A percentile compares a stretch with the other conserved stretches of the same genome.
These are phyloP conservation scores for Bruguiera sexangula DNA, from an alignment of 345 rosid genomes.

Conservation along the genomic window DNA sequence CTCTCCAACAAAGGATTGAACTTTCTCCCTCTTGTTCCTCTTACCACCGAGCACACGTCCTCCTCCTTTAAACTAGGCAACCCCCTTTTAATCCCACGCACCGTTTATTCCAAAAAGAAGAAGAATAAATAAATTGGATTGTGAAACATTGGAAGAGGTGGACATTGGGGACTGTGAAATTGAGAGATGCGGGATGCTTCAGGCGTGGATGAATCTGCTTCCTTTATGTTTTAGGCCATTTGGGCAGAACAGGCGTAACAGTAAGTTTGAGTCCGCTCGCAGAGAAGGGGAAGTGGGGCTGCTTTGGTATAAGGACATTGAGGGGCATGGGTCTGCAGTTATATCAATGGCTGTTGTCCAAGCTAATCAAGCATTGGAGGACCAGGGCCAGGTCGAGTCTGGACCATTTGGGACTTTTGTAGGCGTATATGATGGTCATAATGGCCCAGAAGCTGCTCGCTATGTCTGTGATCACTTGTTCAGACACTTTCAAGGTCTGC, in stretches of 20 bases:
- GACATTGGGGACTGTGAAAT: slow-evolving; percentile 18
- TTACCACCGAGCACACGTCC: slow-evolving; percentile 52
- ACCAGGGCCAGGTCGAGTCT: slow-evolving; percentile 88
- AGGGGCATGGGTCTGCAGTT: slow-evolving; percentile 62
- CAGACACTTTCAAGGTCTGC: slow-evolving; percentile 72
- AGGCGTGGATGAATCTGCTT: slow-evolving; percentile 81
- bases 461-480: slow-evolving; percentile 77
- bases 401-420: slow-evolving; percentile 89
- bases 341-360: slow-evolving; percentile 92
- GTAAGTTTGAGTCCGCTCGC: slow-evolving; percentile 13
- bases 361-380: slow-evolving; percentile 83
- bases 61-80: slow-evolving; percentile 28
- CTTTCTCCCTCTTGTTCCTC: slow-evolving; percentile 47
- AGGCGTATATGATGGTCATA: slow-evolving; percentile 91
- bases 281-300: slow-evolving; percentile 72
- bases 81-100: slow-evolving; percentile 22
- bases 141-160: slow-evolving; percentile 6
- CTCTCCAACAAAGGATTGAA: slow-evolving; percentile 6
- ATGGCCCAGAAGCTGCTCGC: slow-evolving; percentile 87
- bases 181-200: slow-evolving; percentile 92
- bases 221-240: slow-evolving; percentile 76
- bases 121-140: background rate
- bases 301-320: slow-evolving; percentile 75
- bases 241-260: slow-evolving; percentile 36
- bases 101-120: background rate